Base-by-base conservation (phyloP, 371 early-diverging fungal genomes). In the Nosema bombycis region DNA sequence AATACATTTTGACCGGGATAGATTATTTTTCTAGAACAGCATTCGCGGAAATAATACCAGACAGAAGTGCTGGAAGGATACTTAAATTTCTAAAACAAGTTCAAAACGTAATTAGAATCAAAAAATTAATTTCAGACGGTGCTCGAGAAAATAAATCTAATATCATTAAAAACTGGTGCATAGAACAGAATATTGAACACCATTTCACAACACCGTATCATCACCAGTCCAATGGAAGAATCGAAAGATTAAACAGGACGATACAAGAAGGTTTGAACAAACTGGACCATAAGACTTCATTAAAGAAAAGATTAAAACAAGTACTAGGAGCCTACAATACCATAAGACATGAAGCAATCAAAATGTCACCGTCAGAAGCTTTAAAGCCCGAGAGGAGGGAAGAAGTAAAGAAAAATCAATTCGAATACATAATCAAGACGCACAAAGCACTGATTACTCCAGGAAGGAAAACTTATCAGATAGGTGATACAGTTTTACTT, bases 141-240 rank as follows among this genome's bases (percentile, higher is more conserved):
- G 66, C 66, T 12, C 32, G 37, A 66, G 66, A 66, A 36, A 62
- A 62, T 32, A 28, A 14, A 6, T 30, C 32, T 30, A 32, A 24
- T 1, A 12, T 30, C 1, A 24, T 66, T 10, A 14, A 2, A 66
- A 10, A 38, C 2, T 66, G 66, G 36, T 37, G 34, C 18, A 38
- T 2, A 21, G 14, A 66, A 4, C 32, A 66, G 12, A 37, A 37
- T 0, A 36, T 66, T 4, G 24, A 15, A 6, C 10, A 24, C 1
- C 66, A 66, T 66, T 10, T 36, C 6, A 34, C 23, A 3, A 32
- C 33, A 36, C 66, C 66, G n/a, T 23, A 66, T 66, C 66, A 66
- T 66, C 55, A 69, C 24, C 56, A 30, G 3, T 54, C 55, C 1
- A 69, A 69, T 69, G 46, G 69, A 18, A 69, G 69, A 69, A 69